These are phyloP conservation scores for Quercus rubra DNA, from an alignment of 306 rosid genomes.

Conservation along the genomic window DNA sequence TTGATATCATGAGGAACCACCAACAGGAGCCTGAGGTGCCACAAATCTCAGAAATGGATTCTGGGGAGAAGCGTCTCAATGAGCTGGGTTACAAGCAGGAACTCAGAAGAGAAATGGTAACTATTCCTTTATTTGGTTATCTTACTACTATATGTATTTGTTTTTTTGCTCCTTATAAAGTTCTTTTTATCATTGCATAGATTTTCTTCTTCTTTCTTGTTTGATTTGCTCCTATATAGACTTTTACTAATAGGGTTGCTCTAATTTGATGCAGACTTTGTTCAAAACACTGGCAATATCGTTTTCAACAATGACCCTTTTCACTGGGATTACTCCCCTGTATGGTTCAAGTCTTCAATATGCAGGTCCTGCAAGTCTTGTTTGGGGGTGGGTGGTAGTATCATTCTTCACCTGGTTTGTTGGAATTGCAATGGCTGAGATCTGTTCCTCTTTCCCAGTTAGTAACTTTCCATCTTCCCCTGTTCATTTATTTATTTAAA, in stretches of 20 bases:
- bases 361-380: conserved; percentile 85
- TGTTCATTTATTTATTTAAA: neutral
- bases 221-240: neutral
- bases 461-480: conserved; percentile 14
- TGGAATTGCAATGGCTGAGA: conserved; percentile 90
- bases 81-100: conserved; percentile 93
- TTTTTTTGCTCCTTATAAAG: neutral
- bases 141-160: neutral
- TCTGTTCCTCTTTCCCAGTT: conserved; percentile 91
- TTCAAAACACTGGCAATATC: conserved; percentile 91
- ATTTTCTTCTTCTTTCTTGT: neutral
- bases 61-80: conserved; percentile 74
- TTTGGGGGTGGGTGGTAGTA: conserved; percentile 88
- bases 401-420: conserved; percentile 89
- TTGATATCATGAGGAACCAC: conserved; percentile 22
- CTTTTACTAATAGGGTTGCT: neutral
- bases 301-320: conserved; percentile 82
- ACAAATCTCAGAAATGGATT: conserved; percentile 43
- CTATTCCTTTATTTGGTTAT: neutral
- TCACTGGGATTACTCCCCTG: conserved; percentile 94
- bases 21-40: neutral
- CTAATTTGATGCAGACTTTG: conserved; percentile 54
- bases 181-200: neutral
- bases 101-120: conserved; percentile 79
- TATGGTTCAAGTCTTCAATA: conserved; percentile 78